Conservation (phyloP, 1,284 basidiomycete genomes). For the Microbotryum intermedium region DNA sequence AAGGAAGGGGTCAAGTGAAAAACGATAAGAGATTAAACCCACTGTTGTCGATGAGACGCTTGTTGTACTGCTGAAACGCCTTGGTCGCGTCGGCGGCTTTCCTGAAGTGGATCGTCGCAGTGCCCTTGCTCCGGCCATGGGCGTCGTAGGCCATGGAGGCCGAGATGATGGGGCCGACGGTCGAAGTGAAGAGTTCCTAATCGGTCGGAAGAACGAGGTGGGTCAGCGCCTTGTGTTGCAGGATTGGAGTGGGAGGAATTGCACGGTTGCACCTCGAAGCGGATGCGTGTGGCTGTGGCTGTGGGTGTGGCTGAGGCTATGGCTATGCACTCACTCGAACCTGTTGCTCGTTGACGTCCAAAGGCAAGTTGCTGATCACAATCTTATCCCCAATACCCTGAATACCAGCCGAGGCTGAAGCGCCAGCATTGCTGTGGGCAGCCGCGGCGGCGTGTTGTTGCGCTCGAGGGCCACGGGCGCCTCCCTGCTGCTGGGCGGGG, state of each 20-base stretch:
- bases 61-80: conserved; percentile 92
- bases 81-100: conserved; percentile 81
- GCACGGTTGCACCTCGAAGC: neutral
- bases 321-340: conserved; percentile 59
- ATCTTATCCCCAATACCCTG: conserved; percentile 58
- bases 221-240: neutral
- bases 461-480: conserved; percentile 18
- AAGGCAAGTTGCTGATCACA: conserved; percentile 88
- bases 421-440: conserved; percentile 33
- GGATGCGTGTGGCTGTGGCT: neutral
- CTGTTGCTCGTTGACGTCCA: conserved; percentile 89
- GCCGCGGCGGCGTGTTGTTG: conserved; percentile 38
- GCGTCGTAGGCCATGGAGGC: conserved; percentile 79
- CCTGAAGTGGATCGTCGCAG: conserved; percentile 78
- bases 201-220: neutral
- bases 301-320: neutral
- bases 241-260: neutral
- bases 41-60: conserved; percentile 99
- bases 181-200: conserved; percentile 85
- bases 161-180: conserved; percentile 76
- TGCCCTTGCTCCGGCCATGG: conserved; percentile 78
- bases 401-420: conserved; percentile 37
- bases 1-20: neutral
- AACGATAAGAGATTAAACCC: conserved; percentile 49
- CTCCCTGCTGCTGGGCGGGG: conserved; percentile 34